Evolutionary conservation across 2,329 filamentous ascomycete genomes (phyloP), one percentile per base, ranked within the genome.

Genomic region (Aspergillus luchuensis): DNA sequence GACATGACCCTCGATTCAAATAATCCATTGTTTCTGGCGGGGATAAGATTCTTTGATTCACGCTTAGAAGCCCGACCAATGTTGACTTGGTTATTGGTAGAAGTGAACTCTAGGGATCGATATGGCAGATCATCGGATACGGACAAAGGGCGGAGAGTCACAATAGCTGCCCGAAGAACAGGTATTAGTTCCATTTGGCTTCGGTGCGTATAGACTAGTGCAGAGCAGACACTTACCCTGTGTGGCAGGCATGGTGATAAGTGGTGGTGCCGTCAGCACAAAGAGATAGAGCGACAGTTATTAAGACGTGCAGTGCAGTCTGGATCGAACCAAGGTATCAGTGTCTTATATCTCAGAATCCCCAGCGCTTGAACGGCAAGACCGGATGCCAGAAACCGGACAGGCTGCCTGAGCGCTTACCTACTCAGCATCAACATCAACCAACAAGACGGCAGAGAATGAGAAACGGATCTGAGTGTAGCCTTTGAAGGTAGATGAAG

Each of bases 1-100:
- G 80, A 82, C 73, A 82, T 79, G 10, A 82, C 80, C 54, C 77
- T 74, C 52, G 79, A 81, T 23, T 80, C 76, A 62, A 81, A 81
- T 68, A 75, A 77, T 33, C 70, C 76, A 71, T 82, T 82, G 43
- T 77, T 57, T n/a, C 56, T 41, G 19, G 66, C 64, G 6, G 79
- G 76, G 4, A 66, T 49, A 2, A 80, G 71, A 47, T 74, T 71
- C 60, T 77, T 77, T 1, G 59, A 56, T 30, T 73, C 73, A 17
- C 72, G 76, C 51, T 75, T 78, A 4, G 79, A 81, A 6, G 78
- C 71, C 59, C 80, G 74, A 30, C 80, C 79, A 57, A 82, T 73
- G 15, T 71, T 63, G 50, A 77, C 59, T 15, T 59, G 41, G 48
- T 72, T 71, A 39, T 66, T 65, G 21, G 67, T 61, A 5, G 67